phyloP scores from a whole-genome alignment of 164 flowering plant species.

The Chloranthus sessilifolius region DNA sequence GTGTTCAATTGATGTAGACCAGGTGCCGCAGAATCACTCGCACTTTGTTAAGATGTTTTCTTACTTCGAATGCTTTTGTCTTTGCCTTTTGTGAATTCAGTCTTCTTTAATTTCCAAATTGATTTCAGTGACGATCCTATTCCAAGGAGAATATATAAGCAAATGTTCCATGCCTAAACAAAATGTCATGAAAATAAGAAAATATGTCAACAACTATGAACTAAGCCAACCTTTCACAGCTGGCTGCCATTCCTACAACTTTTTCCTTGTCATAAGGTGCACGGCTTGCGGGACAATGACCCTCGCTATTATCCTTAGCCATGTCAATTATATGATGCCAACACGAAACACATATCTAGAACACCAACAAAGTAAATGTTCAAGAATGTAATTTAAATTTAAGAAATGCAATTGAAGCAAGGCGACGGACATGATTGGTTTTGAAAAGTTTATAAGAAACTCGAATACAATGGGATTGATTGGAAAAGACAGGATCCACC shows the following conservation, averaged over 20 bases:
- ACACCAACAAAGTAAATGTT: no score
- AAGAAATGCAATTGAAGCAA: no score
- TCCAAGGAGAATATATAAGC: not conserved
- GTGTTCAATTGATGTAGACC: conserved; percentile 88
- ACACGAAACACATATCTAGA: conserved; percentile 96
- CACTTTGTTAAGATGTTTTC: conserved; percentile 87
- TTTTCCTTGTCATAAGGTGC: conserved; percentile 86
- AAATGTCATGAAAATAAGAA: not conserved
- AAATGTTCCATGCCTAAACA: not conserved
- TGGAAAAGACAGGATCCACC: no score
- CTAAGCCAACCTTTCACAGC: conserved; percentile 59
- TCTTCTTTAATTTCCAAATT: conserved; percentile 62
- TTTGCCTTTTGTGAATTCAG: conserved; percentile 71
- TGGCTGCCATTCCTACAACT: conserved; percentile 80
- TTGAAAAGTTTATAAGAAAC: no score
- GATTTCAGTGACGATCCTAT: conserved; percentile 75
- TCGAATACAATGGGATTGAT: no score
- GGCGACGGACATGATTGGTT: no score
- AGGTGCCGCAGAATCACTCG: conserved; percentile 92
- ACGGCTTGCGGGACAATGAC: conserved; percentile 97
- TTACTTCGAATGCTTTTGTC: conserved; percentile 65
- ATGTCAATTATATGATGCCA: conserved; percentile 99
- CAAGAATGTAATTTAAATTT: no score
- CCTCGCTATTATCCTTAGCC: conserved; percentile 94
- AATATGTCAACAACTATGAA: not conserved